Evolutionary conservation across 2,329 filamentous ascomycete species (phyloP).

Genomic region (Helotiales sp.): DNA sequence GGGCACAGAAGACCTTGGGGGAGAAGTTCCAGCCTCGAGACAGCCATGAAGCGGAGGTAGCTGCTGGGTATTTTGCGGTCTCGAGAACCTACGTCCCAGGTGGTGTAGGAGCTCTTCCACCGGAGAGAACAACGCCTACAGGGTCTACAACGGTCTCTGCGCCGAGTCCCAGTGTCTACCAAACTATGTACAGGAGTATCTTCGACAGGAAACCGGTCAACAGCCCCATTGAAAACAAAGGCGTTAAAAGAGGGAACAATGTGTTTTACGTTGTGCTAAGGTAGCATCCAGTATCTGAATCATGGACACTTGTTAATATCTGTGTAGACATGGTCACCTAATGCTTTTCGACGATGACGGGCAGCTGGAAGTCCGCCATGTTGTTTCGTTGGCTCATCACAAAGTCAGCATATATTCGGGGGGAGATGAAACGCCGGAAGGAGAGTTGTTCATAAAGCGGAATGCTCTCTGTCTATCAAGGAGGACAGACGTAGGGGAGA

Average conservation of each 20-base stretch:
- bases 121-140: conserved; percentile 81
- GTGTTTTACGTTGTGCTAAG: conserved; percentile 92
- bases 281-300: conserved; percentile 51
- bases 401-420: conserved; percentile 84
- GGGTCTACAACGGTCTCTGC: conserved; percentile 75
- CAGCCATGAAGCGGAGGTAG: conserved; percentile 73
- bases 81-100: conserved; percentile 91
- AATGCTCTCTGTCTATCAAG: conserved; percentile 85
- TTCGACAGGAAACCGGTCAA: conserved; percentile 76
- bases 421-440: conserved; percentile 78
- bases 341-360: conserved; percentile 98
- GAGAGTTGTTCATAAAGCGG: conserved; percentile 93
- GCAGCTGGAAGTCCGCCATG: conserved; percentile 93
- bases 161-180: conserved; percentile 92
- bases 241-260: conserved; percentile 70
- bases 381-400: conserved; percentile 90
- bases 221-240: conserved; percentile 43
- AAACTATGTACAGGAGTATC: conserved; percentile 96
- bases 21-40: conserved; percentile 63
- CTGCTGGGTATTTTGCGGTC: conserved; percentile 93
- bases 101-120: conserved; percentile 90
- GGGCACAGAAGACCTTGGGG: conserved; percentile 60
- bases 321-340: conserved; percentile 80
- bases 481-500: conserved; percentile 59
- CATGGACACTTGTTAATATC: conserved; percentile 22